Conservation (phyloP, 2,329 filamentous ascomycete genomes). For the Penicillium sp. region DNA sequence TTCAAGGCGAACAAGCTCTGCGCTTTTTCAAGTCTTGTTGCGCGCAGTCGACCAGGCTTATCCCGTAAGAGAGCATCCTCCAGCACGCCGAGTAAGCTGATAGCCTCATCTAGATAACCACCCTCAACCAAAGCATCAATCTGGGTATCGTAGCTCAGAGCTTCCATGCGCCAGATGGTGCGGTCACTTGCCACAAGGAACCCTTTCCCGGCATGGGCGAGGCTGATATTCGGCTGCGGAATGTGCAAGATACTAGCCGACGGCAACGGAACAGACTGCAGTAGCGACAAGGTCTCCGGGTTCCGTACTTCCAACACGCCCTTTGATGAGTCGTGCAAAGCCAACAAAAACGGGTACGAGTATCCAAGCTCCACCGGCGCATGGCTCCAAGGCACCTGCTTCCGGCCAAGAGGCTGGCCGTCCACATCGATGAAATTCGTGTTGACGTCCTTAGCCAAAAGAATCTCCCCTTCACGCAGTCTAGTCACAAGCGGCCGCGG, state of each 20-base stretch:
- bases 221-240: slow-evolving; percentile 83
- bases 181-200: slow-evolving; percentile 92
- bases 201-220: slow-evolving; percentile 94
- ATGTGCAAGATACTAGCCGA: slow-evolving; percentile 85
- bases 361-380: slow-evolving; percentile 92
- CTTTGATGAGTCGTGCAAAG: slow-evolving; percentile 77
- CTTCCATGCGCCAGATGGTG: slow-evolving; percentile 93
- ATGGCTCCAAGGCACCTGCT: slow-evolving; percentile 86
- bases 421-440: slow-evolving; percentile 85
- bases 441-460: slow-evolving; percentile 97
- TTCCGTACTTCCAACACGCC: slow-evolving; percentile 87
- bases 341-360: slow-evolving; percentile 92
- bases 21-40: slow-evolving; percentile 89
- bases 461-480: slow-evolving; percentile 75
- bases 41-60: slow-evolving; percentile 75
- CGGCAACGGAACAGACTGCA: slow-evolving; percentile 80
- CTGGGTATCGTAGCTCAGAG: slow-evolving; percentile 86
- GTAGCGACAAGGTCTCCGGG: slow-evolving; percentile 81
- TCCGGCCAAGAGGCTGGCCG: slow-evolving; percentile 75
- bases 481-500: slow-evolving; percentile 85
- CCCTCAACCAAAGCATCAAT: slow-evolving; percentile 75
- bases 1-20: slow-evolving; percentile 76
- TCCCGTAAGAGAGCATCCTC: slow-evolving; percentile 86
- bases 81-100: slow-evolving; percentile 82
- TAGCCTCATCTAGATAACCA: slow-evolving; percentile 80